Evolutionary conservation across 768 basidiomycete genomes (phyloP).

Genomic region (Boletus reticuloceps): DNA sequence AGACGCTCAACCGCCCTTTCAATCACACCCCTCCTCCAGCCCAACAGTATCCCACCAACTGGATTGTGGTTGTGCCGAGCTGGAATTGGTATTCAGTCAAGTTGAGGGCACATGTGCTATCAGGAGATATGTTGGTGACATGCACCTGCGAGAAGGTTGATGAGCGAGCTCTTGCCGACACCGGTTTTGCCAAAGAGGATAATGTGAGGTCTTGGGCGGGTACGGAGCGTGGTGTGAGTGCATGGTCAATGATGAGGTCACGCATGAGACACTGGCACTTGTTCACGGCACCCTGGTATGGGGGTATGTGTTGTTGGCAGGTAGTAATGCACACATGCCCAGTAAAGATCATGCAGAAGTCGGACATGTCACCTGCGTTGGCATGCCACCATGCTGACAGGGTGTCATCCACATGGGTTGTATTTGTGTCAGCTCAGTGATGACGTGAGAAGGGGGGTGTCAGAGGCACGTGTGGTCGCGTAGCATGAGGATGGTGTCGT

Average conservation of each 20-base stretch:
- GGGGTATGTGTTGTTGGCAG: constrained; percentile 16
- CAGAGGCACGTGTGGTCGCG: constrained; percentile 15
- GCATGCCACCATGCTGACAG: constrained; percentile 20
- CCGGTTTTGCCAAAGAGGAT: constrained; percentile 44
- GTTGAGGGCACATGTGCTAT: constrained; percentile 34
- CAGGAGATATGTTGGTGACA: constrained; percentile 22
- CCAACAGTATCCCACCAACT: constrained; percentile 35
- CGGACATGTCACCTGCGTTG: no score
- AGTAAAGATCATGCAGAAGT: constrained; percentile 9
- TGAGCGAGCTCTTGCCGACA: constrained; percentile 31
- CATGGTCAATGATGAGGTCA: constrained; percentile 20
- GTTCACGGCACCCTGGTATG: constrained; percentile 17
- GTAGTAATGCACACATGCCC: constrained; percentile 26
- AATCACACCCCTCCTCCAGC: constrained; percentile 31
- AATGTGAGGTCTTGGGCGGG: constrained; percentile 26
- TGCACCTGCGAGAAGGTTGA: constrained; percentile 38
- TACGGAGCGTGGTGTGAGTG: constrained; percentile 18
- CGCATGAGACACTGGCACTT: constrained; percentile 23
- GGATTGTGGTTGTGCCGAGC: constrained; percentile 20
- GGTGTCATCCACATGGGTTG: neutral
- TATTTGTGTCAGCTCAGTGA: constrained; percentile 19
- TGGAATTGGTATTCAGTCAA: constrained; percentile 25
- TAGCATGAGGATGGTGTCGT: constrained; percentile 13
- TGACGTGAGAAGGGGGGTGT: constrained; percentile 19
- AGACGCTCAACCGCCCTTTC: constrained; percentile 21